These are phyloP conservation scores for Onygenales sp. DNA, from an alignment of 2,329 filamentous ascomycete genomes.

Conservation along the genomic window DNA sequence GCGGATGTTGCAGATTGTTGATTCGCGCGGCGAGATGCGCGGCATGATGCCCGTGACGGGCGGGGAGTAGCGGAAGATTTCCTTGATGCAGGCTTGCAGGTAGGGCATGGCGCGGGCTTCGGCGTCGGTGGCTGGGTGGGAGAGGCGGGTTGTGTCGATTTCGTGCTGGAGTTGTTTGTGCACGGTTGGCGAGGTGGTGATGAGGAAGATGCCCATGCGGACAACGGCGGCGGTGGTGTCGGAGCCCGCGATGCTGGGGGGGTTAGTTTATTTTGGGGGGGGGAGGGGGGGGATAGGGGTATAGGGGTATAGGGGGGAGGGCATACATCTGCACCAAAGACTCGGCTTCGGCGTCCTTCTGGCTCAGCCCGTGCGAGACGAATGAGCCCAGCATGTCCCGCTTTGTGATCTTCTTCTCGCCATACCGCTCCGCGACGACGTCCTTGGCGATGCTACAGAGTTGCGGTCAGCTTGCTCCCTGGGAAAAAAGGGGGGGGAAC, in stretches of 20 bases:
- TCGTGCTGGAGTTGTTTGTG: slow-evolving; percentile 13
- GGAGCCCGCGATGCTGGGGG: slow-evolving; percentile 12
- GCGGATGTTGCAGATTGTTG: slow-evolving; percentile 29
- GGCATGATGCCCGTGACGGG: slow-evolving; percentile 32
- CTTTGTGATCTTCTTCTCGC: slow-evolving; percentile 8
- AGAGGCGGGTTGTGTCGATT: slow-evolving; percentile 13
- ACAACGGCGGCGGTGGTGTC: slow-evolving; percentile 14
- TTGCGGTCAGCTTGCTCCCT: neutral
- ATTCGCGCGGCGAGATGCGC: slow-evolving; percentile 28
- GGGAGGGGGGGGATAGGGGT: neutral
- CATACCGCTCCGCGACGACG: slow-evolving; percentile 15
- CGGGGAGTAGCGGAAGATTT: slow-evolving; percentile 16
- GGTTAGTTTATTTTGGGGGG: neutral
- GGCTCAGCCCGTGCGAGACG: slow-evolving; percentile 18
- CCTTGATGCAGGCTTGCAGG: slow-evolving; percentile 19
- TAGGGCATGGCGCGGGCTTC: slow-evolving; percentile 16
- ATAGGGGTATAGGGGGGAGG: neutral
- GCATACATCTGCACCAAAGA: slow-evolving; percentile 4
- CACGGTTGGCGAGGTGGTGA: slow-evolving; percentile 9
- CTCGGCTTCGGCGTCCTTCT: slow-evolving; percentile 3
- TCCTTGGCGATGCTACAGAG: slow-evolving; percentile 8
- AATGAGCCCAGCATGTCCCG: slow-evolving; percentile 23
- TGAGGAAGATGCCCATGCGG: slow-evolving; percentile 9
- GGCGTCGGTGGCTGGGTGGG: slow-evolving; percentile 6
- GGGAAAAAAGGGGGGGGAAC: slow-evolving; percentile 8